Evolutionary conservation across 2,329 filamentous ascomycete genomes (phyloP).

Genomic region (Aspergillus neoniger): DNA sequence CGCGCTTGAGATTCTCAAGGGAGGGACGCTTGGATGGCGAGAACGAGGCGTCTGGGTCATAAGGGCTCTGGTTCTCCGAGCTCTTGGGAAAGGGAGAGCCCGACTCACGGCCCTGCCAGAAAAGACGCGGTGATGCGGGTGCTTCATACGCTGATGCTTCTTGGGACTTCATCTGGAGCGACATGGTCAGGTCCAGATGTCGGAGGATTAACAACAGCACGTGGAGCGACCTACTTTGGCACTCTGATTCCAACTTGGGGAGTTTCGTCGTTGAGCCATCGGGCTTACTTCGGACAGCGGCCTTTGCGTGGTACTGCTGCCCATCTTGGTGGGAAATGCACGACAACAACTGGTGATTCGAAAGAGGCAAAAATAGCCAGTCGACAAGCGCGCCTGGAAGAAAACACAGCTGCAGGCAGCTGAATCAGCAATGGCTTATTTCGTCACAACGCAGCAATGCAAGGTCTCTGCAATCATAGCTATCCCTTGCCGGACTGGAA

Average conservation of each 20-base stretch:
- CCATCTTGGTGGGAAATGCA: slow-evolving; percentile 58
- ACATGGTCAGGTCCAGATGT: slow-evolving; percentile 22
- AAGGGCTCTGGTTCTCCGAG: slow-evolving; percentile 68
- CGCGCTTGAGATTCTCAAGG: slow-evolving; percentile 91
- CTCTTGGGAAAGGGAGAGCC: slow-evolving; percentile 66
- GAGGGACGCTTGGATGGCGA: slow-evolving; percentile 81
- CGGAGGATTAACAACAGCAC: not conserved
- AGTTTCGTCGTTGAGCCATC: slow-evolving; percentile 84
- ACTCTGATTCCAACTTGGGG: slow-evolving; percentile 80
- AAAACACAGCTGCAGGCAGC: slow-evolving; percentile 17
- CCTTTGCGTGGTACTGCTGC: slow-evolving; percentile 61
- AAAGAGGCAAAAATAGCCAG: slow-evolving; percentile 12
- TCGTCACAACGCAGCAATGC: slow-evolving; percentile 14
- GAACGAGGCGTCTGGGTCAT: slow-evolving; percentile 63
- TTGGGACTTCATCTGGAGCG: slow-evolving; percentile 68
- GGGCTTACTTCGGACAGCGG: slow-evolving; percentile 88
- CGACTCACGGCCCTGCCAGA: slow-evolving; percentile 80
- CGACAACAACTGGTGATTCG: slow-evolving; percentile 12
- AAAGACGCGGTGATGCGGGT: slow-evolving; percentile 73
- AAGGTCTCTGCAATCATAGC: slow-evolving; percentile 5
- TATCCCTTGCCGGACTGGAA: slow-evolving; percentile 23
- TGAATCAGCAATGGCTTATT: slow-evolving; percentile 19
- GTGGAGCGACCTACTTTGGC: slow-evolving; percentile 60
- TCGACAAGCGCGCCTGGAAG: slow-evolving; percentile 10
- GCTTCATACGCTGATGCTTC: slow-evolving; percentile 72